Base-by-base conservation (phyloP, 2,329 filamentous ascomycete genomes). In the Alternaria infectoria region DNA sequence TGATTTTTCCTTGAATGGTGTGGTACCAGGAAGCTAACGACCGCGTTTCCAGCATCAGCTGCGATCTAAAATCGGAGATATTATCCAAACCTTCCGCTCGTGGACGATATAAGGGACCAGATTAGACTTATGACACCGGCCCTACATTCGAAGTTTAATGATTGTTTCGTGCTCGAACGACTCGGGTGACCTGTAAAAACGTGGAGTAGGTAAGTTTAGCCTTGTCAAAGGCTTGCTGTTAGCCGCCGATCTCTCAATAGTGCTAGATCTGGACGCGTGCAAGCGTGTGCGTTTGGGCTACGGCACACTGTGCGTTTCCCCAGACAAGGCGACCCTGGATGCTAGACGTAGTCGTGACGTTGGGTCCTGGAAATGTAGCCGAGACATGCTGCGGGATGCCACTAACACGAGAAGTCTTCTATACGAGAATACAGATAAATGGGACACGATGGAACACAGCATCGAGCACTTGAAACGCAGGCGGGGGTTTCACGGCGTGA, bases 391-490 rank as follows among this genome's bases (percentile, higher is more conserved):
- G 36, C 57, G 56, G 44, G 43, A 51, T 47, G 50, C 50, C 56
- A 36, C 21, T n/a, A 40, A 54, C 7, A 15, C 44, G 21, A 44
- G 45, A 59, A 47, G 28, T 30, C 30, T 62, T 43, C 13, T 46
- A 52, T 57, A 59, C 44, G 50, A 43, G 26, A n/a, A 30, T 15
- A 46, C 45, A 44, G 40, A 28, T 54, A 32, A 46, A 68, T 59
- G 64, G 64, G 66, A 72, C 64, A 67, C 40, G 68, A 64, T 62
- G 64, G 62, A 64, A 67, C 61, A 70, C 67, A 61, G 55, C 70
- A 65, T 61, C 21, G 30, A 50, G 66, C 62, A 62, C 65, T 61
- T 69, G 70, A 73, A 72, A 74, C 71, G 64, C 44, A 49, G 68
- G 58, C 68, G 54, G 45, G 32, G 40, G 68, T 70, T 65, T 57